A percentile compares a stretch with the other conserved stretches of the same genome.
Evolutionary conservation across 805 yeast genomes (phyloP).

Genomic region (Candida maesae): DNA sequence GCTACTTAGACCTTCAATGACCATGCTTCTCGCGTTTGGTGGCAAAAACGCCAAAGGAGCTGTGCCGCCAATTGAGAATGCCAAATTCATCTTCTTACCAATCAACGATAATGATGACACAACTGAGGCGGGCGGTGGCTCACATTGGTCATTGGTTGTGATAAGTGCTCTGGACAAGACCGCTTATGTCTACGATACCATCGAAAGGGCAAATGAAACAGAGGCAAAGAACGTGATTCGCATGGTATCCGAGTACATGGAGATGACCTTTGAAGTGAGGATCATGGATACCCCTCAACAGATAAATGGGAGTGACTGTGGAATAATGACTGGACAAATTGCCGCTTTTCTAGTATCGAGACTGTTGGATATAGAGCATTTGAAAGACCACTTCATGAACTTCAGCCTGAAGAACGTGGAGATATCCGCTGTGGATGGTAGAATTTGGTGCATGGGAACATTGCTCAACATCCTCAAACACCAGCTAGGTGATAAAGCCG

Average conservation of each 20-base stretch:
- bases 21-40: constrained; percentile 54
- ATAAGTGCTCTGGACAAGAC: constrained; percentile 43
- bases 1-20: constrained; percentile 57
- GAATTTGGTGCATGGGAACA: constrained; percentile 41
- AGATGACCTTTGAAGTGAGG: constrained; percentile 22
- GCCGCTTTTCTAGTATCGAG: constrained; percentile 34
- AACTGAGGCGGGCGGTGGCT: constrained; percentile 59
- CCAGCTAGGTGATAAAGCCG: constrained; percentile 7
- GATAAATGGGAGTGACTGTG: constrained; percentile 64
- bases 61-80: constrained; percentile 40
- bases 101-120: constrained; percentile 62
- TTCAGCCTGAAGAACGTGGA: constrained; percentile 38
- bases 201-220: constrained; percentile 28
- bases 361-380: constrained; percentile 26
- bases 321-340: constrained; percentile 35
- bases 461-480: constrained; percentile 28
- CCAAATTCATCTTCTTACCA: constrained; percentile 60
- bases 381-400: constrained; percentile 31
- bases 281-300: constrained; percentile 48
- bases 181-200: constrained; percentile 56
- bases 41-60: constrained; percentile 41
- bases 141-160: constrained; percentile 72
- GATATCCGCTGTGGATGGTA: constrained; percentile 45
- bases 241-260: constrained; percentile 23
- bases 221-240: constrained; percentile 22